Conservation (phyloP, 495 filamentous ascomycete genomes). For the Bathelium albidoporum region DNA sequence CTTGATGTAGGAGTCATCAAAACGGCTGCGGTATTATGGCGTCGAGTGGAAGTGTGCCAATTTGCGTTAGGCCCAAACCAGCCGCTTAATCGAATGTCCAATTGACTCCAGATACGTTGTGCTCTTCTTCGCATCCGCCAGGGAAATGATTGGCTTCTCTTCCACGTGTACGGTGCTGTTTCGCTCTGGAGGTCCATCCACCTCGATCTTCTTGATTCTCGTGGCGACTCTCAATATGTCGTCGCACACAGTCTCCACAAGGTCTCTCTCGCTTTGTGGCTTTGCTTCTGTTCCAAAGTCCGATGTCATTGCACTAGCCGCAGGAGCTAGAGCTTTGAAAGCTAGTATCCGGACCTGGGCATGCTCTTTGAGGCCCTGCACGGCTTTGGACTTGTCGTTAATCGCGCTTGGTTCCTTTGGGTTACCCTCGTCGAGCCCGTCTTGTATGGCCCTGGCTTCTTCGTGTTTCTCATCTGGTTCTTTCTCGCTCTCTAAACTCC, state of each 20-base stretch:
- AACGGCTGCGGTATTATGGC: no score
- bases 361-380: conserved; percentile 21
- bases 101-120: conserved; percentile 79
- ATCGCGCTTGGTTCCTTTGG: conserved; percentile 13
- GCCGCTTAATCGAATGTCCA: conserved; percentile 76
- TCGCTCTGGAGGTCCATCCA: not conserved
- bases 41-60: no score
- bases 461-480: conserved; percentile 18
- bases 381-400: conserved; percentile 3
- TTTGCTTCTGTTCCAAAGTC: conserved; percentile 24
- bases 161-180: conserved; percentile 42
- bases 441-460: conserved; percentile 18
- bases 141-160: conserved; percentile 65
- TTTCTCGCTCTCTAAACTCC: conserved; percentile 57
- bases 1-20: no score
- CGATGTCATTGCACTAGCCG: conserved; percentile 34
- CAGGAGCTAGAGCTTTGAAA: conserved; percentile 55
- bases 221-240: conserved; percentile 41
- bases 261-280: conserved; percentile 53
- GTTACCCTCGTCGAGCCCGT: conserved; percentile 17
- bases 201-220: conserved; percentile 8
- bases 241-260: conserved; percentile 59
- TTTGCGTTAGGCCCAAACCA: conserved; percentile 68
- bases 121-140: conserved; percentile 75
- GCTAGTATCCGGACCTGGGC: conserved; percentile 40